Evolutionary conservation across 176 grass and related monocot genomes (phyloP), one percentile per base, ranked within the genome.

Genomic region (Oryza longistaminata): DNA sequence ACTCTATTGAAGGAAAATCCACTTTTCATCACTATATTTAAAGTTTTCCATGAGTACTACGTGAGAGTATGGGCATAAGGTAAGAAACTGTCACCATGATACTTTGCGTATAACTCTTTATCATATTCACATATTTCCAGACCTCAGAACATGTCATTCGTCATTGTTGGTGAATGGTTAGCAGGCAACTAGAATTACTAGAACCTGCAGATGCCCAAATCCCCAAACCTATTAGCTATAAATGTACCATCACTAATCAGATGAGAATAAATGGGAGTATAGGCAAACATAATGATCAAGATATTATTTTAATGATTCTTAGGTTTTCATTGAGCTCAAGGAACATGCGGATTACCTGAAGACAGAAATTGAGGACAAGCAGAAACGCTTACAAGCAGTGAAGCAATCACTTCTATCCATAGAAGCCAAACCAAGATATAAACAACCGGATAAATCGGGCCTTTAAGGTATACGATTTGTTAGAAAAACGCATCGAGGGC

Each of bases 11-110:
- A 87, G 93, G 96, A 66, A 92, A 94, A 73, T 88, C 91, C 70
- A 88, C 90, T 25, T 91, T 98, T 90, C 93, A 94, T 89, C 96
- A 95, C 81, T 96, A 98, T 79, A 93, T 94, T 94, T 69, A 98
- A 95, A 81, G 83, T 95, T 90, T 98, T 98, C 85, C 93, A 88
- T 79, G 96, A 98, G 86, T 90, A 95, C 76, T 96, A 98, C 89
- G 96, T 98, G 8, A n/a, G 91, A 98, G 86, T 98, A 95, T 22
- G 96, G 91, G 19, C 96, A 98, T 71, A 98, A 98, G 93, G 96
- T 96, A 94, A 49, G 15, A 44, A 76, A 35, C 33, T 78, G 11
- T 37, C 61, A 39, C 69, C 6, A 61, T 67, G 25, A 39, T 78
- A 39, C 68, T 88, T 45, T 86, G 44, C 40, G 49, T 35, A 69